Evolutionary conservation across 164 flowering plant genomes (phyloP), one percentile per base, ranked within the genome.

Genomic region (Macadamia tetraphylla): DNA sequence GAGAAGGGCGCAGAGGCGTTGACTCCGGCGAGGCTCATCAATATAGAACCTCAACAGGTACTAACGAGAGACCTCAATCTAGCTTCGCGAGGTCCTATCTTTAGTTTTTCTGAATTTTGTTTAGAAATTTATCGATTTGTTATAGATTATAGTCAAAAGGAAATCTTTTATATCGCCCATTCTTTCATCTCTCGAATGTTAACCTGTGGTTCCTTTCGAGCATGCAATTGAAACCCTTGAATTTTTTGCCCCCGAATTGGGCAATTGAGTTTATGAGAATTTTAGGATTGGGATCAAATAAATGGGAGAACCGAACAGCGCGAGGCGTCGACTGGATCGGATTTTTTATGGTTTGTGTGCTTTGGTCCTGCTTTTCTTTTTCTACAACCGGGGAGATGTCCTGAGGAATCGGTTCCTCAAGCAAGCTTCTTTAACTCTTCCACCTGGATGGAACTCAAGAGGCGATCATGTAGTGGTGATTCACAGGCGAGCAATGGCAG

Each of bases 301-400:
- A 82, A 83, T 81, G 84, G 71, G n/a, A 18, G 46, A 49, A 58
- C 40, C 23, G 4, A 60, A 55, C 31, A 56, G 69, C 15, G 81
- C 46, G 70, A 65, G 70, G 3, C 57, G 73, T 67, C 75, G 62
- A 23, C 76, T 74, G 75, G 86, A 86, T 11, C 81, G 87, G 60
- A 46, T 80, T 64, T 81, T 90, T 70, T 87, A 85, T 81, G 81
- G 81, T 6, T 42, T 85, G 0, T 86, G 82, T 70, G 76, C 80
- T 29, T 1, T 81, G 48, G 73, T 82, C 2, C 23, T 92, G 40
- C 51, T 88, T 18, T 75, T 78, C 78, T 74, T 86, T 59, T 83
- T 87, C 68, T 85, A 76, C 74, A 76, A 76, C 64, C 83, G 72
- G 48, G 76, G 53, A 6, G 80, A 71, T 64, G 40, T 76, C 15